Conservation (phyloP, 306 rosid genomes). For the peach (Prunus persica) region Prunus_persica_NCBIv2 NC_034010.1:26048501-26049000, state of each 20-base stretch:
- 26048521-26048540: conserved; percentile 1
- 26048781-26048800: conserved; percentile 3
- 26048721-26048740: conserved; percentile 85
- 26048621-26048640: conserved; percentile 72
- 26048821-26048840: background rate
- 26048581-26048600: conserved; percentile 61
- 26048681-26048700: conserved; percentile 94
- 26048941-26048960: background rate
- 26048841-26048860: background rate
- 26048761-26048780: conserved; percentile 44
- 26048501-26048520: background rate
- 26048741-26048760: conserved; percentile 84
- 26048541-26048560: background rate
- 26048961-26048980: background rate
- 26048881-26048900: background rate
- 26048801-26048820: background rate
- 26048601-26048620: conserved; percentile 97
- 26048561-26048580: background rate
- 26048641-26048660: conserved; percentile 81
- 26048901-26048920: background rate
- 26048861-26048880: too few species aligned
- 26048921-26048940: background rate
- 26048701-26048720: conserved; percentile 73
- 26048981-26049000: background rate
- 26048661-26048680: conserved; percentile 70